Percentiles rank a stretch among this genome's conserved stretches.
These are phyloP conservation scores for Kazachstania africana DNA, from an alignment of 805 yeast species.

Conservation along the genomic window DNA sequence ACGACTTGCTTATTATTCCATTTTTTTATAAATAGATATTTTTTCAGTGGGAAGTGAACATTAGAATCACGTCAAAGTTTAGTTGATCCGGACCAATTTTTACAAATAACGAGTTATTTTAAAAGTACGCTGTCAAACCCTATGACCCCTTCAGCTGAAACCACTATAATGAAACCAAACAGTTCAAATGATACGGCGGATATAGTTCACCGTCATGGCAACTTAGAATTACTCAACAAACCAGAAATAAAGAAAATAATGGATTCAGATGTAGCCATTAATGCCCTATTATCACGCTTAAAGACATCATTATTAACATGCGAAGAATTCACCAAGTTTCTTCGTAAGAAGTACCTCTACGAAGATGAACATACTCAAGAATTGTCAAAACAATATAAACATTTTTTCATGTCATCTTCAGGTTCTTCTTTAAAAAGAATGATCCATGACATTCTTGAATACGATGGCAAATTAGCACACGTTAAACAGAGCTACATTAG, in stretches of 20 bases:
- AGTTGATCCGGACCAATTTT: no score
- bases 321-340: conserved; percentile 72
- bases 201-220: no score
- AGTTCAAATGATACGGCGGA: no score
- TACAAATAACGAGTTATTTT: no score
- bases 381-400: conserved; percentile 54
- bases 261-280: conserved; percentile 66
- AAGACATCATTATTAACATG: conserved; percentile 74
- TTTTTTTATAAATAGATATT: no score
- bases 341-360: conserved; percentile 63
- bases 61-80: no score
- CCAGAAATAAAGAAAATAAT: conserved; percentile 41
- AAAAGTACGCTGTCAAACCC: no score
- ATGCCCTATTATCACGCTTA: conserved; percentile 55
- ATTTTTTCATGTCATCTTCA: conserved; percentile 23
- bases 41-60: no score
- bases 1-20: no score
- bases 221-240: no score
- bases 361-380: conserved; percentile 75
- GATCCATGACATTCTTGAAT: conserved; percentile 56
- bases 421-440: conserved; percentile 45
- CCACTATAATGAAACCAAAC: no score
- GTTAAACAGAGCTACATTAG: conserved; percentile 70
- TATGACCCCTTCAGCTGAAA: no score
- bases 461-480: conserved; percentile 63